These are phyloP conservation scores for Dioscorea dumetorum DNA, from an alignment of 106 monocot genomes.

Conservation along the genomic window DNA sequence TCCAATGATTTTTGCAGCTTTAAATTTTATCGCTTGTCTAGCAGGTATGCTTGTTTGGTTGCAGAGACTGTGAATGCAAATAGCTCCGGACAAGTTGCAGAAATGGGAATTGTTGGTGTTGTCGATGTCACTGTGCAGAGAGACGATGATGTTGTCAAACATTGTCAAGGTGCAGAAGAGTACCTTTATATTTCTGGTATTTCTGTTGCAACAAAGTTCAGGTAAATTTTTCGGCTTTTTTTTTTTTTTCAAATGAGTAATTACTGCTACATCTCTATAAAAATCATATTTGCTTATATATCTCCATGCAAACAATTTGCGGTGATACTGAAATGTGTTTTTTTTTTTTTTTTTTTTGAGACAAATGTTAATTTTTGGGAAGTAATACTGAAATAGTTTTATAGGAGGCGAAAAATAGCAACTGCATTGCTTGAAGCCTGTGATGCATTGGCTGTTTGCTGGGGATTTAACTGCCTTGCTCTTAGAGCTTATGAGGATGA, in stretches of 20 bases:
- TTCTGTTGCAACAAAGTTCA: constrained; percentile 58
- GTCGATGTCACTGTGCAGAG: constrained; percentile 74
- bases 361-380: no score
- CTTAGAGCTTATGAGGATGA: constrained; percentile 82
- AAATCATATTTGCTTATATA: no score
- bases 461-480: constrained; percentile 51
- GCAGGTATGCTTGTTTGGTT: constrained; percentile 93
- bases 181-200: constrained; percentile 89
- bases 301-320: no score
- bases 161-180: constrained; percentile 53
- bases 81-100: neutral
- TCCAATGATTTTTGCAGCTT: neutral
- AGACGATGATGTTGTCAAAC: constrained; percentile 63
- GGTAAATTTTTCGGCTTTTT: constrained; percentile 41
- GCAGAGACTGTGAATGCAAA: constrained; percentile 43
- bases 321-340: no score
- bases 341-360: no score
- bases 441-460: constrained; percentile 43
- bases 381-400: neutral
- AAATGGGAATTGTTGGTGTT: constrained; percentile 47
- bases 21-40: constrained; percentile 3
- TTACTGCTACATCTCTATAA: no score
- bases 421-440: constrained; percentile 75
- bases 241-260: no score
- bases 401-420: constrained; percentile 70